Conservation (phyloP, 805 yeast genomes). For the Maudiozyma serrabonitensis region DNA sequence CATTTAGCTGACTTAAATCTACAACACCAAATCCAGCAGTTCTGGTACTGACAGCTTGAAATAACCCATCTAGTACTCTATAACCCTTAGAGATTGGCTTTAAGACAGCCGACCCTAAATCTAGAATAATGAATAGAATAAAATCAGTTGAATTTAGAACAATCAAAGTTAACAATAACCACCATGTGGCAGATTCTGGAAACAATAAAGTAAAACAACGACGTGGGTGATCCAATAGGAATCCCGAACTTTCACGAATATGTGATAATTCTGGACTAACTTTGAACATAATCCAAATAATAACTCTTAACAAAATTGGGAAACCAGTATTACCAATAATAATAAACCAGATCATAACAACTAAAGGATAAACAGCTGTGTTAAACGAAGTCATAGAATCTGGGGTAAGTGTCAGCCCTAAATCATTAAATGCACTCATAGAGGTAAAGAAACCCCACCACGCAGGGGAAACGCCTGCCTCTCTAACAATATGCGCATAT, state of each 20-base stretch:
- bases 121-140: conserved; percentile 70
- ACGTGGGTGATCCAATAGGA: conserved; percentile 89
- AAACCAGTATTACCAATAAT: conserved; percentile 93
- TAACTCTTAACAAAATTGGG: conserved; percentile 70
- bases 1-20: conserved; percentile 60
- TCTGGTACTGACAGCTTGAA: conserved; percentile 85
- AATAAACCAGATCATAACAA: conserved; percentile 59
- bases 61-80: conserved; percentile 71
- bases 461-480: conserved; percentile 56
- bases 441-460: conserved; percentile 95
- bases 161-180: conserved; percentile 71
- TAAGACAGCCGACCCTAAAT: conserved; percentile 46
- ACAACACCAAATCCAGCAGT: conserved; percentile 86
- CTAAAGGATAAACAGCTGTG: conserved; percentile 51
- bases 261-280: conserved; percentile 56
- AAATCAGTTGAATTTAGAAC: conserved; percentile 68
- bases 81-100: conserved; percentile 53
- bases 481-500: conserved; percentile 38
- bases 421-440: conserved; percentile 71
- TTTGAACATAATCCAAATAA: conserved; percentile 72
- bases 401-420: conserved; percentile 75
- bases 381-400: conserved; percentile 67
- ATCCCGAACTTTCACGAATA: conserved; percentile 66
- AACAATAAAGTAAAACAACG: conserved; percentile 90
- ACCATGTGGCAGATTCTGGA: conserved; percentile 92